A percentile compares a stretch with the other conserved stretches of the same genome.
These are phyloP conservation scores for Chaetomium sp. DNA, from an alignment of 2,329 filamentous ascomycete species.

Conservation along the genomic window DNA sequence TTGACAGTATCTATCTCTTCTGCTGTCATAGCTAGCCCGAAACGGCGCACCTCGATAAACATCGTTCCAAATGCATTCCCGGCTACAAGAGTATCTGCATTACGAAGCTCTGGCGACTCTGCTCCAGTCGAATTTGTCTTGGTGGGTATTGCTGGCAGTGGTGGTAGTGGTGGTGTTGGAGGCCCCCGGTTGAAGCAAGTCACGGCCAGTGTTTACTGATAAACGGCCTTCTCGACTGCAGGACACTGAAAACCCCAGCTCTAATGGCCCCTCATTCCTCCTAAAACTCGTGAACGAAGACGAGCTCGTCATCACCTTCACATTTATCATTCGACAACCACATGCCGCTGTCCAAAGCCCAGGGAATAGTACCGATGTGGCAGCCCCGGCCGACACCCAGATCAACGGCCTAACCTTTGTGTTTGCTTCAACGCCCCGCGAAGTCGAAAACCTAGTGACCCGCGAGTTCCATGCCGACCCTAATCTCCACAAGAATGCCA, in stretches of 20 bases:
- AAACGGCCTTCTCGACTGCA: conserved; percentile 32
- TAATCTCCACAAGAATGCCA: conserved; percentile 94
- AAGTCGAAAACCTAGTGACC: conserved; percentile 90
- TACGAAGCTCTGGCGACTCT: conserved; percentile 66
- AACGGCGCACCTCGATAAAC: conserved; percentile 68
- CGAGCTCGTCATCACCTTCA: conserved; percentile 88
- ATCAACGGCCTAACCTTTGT: conserved; percentile 90
- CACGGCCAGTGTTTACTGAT: not conserved
- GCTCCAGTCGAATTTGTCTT: conserved; percentile 84
- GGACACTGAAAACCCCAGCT: conserved; percentile 64
- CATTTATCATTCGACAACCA: conserved; percentile 66
- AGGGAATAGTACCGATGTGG: conserved; percentile 44
- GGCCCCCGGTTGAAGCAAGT: conserved; percentile 5
- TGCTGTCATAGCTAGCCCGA: conserved; percentile 72
- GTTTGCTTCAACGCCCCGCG: conserved; percentile 75
- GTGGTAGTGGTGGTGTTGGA: not conserved
- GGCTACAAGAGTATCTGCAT: conserved; percentile 67
- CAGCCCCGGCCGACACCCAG: conserved; percentile 57
- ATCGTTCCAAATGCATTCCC: conserved; percentile 83
- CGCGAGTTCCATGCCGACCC: conserved; percentile 95
- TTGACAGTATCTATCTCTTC: conserved; percentile 76
- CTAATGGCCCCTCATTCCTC: conserved; percentile 63
- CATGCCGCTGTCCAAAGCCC: conserved; percentile 32
- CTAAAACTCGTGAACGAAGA: conserved; percentile 85
- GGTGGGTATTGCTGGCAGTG: conserved; percentile 44